These are phyloP conservation scores for Penicillium hesseltinei DNA, from an alignment of 2,329 filamentous ascomycete species.

Conservation along the genomic window DNA sequence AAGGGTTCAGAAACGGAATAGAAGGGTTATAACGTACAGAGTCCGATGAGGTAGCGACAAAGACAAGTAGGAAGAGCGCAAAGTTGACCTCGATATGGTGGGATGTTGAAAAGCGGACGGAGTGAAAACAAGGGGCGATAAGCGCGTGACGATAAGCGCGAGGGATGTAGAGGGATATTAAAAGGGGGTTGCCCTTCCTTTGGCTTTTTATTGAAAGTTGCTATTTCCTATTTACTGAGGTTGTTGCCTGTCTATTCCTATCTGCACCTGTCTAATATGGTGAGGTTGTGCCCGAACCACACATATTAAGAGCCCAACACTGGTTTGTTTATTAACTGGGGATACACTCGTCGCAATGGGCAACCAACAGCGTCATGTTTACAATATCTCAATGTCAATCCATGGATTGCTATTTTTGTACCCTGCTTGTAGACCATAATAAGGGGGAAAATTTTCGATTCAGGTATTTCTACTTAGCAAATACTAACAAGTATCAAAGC, in stretches of 20 bases:
- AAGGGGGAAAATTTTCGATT: too few species aligned
- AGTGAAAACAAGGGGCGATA: conserved; percentile 28
- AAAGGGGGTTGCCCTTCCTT: background rate
- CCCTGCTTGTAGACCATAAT: too few species aligned
- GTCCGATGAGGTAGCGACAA: background rate
- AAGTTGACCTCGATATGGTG: conserved; percentile 15
- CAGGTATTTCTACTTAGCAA: too few species aligned
- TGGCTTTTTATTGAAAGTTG: background rate
- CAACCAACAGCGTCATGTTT: conserved; percentile 17
- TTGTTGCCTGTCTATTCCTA: background rate
- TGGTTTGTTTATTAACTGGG: conserved; percentile 15
- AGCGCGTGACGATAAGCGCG: conserved; percentile 28
- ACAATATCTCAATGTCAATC: background rate
- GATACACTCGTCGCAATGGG: conserved; percentile 20
- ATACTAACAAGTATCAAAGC: background rate
- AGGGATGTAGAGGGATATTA: conserved; percentile 6
- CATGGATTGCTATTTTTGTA: too few species aligned
- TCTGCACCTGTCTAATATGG: background rate
- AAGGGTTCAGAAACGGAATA: background rate
- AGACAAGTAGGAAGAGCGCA: background rate
- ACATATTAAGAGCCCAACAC: conserved; percentile 12
- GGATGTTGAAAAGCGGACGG: conserved; percentile 27
- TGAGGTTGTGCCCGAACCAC: conserved; percentile 14
- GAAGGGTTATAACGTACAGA: background rate
- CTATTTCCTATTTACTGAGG: background rate